Percentiles rank a stretch among this genome's conserved stretches.
phyloP scores from a whole-genome alignment of 2,329 filamentous ascomycete genomes.

The Alternaria gansuensis region DNA sequence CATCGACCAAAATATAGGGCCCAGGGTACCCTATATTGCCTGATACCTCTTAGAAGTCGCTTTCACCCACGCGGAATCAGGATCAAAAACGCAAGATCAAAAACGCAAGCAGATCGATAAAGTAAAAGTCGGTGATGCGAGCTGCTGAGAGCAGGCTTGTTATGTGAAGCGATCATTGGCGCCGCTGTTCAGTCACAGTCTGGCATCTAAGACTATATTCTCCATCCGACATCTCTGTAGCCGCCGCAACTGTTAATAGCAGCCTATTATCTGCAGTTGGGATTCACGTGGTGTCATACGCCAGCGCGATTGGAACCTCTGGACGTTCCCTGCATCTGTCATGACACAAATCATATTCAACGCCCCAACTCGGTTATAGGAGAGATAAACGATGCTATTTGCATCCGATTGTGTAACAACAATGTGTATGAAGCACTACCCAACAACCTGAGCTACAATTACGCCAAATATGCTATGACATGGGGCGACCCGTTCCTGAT shows the following conservation, averaged over 20 bases:
- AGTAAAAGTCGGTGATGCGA: background rate
- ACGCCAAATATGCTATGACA: background rate
- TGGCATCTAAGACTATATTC: background rate
- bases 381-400: background rate
- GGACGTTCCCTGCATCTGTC: too few species aligned
- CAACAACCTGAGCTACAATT: background rate
- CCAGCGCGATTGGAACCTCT: background rate
- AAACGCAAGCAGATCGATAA: too few species aligned
- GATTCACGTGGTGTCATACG: background rate
- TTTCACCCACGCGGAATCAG: background rate
- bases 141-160: background rate
- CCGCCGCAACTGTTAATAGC: background rate
- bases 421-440: background rate
- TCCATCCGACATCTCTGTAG: background rate
- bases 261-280: background rate
- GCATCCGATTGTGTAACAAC: background rate
- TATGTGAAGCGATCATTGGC: background rate
- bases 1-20: too few species aligned
- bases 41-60: too few species aligned
- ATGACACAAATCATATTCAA: background rate
- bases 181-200: background rate
- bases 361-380: background rate
- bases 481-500: background rate
- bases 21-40: too few species aligned
- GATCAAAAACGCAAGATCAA: background rate